Evolutionary conservation across 2,329 filamentous ascomycete genomes (phyloP).

Genomic region (Lecanosticta acicola): DNA sequence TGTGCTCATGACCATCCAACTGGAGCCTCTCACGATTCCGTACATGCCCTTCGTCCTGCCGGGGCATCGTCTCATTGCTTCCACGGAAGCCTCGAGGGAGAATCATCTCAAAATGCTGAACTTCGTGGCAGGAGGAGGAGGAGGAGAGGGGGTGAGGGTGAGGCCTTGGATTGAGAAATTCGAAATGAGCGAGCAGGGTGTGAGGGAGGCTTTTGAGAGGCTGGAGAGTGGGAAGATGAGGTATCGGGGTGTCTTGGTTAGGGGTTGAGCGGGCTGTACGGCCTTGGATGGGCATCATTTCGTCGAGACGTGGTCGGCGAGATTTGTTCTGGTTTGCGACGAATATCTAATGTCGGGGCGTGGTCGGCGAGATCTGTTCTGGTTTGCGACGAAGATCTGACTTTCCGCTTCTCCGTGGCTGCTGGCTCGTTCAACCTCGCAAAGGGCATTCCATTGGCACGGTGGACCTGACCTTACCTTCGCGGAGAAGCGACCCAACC

Average conservation of each 20-base stretch:
- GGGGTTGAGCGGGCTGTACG: neutral
- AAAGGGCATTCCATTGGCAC: too few relatives aligned
- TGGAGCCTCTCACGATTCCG: constrained; percentile 26
- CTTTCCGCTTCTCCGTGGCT: too few relatives aligned
- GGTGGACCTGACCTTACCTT: too few relatives aligned
- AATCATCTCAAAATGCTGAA: constrained; percentile 39
- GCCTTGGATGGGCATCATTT: too few relatives aligned
- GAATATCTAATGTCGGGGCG: too few relatives aligned
- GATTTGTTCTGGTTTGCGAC: too few relatives aligned
- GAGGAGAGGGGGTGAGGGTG: too few relatives aligned
- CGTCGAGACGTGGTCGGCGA: too few relatives aligned
- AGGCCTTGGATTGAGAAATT: constrained; percentile 43
- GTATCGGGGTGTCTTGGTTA: constrained; percentile 38
- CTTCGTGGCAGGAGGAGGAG: constrained; percentile 43
- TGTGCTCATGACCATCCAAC: constrained; percentile 33
- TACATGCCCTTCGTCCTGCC: constrained; percentile 34
- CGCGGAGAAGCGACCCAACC: too few relatives aligned
- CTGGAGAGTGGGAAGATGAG: constrained; percentile 41
- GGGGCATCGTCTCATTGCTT: constrained; percentile 30
- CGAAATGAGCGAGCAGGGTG: constrained; percentile 37
- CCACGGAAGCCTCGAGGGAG: constrained; percentile 29
- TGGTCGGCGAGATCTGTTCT: too few relatives aligned
- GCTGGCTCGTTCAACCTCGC: too few relatives aligned
- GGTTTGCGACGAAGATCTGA: too few relatives aligned
- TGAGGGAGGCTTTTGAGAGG: constrained; percentile 38